A percentile compares a stretch with the other conserved stretches of the same genome.
Evolutionary conservation across 805 yeast genomes (phyloP).

Genomic region (Wickerhamiella alocasiicola): DNA sequence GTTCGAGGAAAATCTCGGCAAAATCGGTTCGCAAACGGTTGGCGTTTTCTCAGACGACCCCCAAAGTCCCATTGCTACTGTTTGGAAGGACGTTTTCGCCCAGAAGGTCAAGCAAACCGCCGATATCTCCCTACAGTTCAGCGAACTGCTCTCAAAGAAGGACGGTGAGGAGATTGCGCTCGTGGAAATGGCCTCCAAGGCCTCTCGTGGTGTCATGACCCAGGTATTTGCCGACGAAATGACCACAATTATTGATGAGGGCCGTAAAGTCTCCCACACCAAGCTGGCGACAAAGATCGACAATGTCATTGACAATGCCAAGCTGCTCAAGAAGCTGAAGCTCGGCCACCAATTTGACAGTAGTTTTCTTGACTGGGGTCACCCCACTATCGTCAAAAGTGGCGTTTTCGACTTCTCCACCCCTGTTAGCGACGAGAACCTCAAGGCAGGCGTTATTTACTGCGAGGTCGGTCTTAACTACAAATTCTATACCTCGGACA

Average conservation of each 20-base stretch:
- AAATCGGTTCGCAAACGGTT: slow-evolving; percentile 33
- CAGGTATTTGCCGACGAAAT: slow-evolving; percentile 74
- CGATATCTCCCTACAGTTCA: slow-evolving; percentile 40
- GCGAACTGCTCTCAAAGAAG: slow-evolving; percentile 54
- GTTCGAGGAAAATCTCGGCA: slow-evolving; percentile 44
- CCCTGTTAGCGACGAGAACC: slow-evolving; percentile 50
- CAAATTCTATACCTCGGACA: slow-evolving; percentile 75
- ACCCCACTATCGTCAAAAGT: slow-evolving; percentile 80
- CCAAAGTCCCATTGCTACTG: slow-evolving; percentile 72
- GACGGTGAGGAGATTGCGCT: slow-evolving; percentile 64
- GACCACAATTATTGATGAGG: slow-evolving; percentile 80
- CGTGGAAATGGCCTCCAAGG: slow-evolving; percentile 58
- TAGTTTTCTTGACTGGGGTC: slow-evolving; percentile 80
- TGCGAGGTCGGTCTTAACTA: slow-evolving; percentile 79
- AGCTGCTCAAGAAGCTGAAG: slow-evolving; percentile 49
- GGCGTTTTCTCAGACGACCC: slow-evolving; percentile 70
- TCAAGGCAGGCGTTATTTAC: slow-evolving; percentile 65
- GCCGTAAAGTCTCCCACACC: slow-evolving; percentile 57
- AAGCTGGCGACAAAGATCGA: slow-evolving; percentile 67
- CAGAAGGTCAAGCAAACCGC: slow-evolving; percentile 30
- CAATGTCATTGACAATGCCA: slow-evolving; percentile 66
- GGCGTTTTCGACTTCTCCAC: slow-evolving; percentile 78
- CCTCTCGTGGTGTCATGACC: slow-evolving; percentile 63
- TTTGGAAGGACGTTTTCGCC: slow-evolving; percentile 41
- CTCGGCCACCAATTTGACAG: slow-evolving; percentile 61